Percentiles rank a stretch among this genome's conserved stretches.
phyloP scores from a whole-genome alignment of 495 filamentous ascomycete species.

The Neurospora sublineolata region DNA sequence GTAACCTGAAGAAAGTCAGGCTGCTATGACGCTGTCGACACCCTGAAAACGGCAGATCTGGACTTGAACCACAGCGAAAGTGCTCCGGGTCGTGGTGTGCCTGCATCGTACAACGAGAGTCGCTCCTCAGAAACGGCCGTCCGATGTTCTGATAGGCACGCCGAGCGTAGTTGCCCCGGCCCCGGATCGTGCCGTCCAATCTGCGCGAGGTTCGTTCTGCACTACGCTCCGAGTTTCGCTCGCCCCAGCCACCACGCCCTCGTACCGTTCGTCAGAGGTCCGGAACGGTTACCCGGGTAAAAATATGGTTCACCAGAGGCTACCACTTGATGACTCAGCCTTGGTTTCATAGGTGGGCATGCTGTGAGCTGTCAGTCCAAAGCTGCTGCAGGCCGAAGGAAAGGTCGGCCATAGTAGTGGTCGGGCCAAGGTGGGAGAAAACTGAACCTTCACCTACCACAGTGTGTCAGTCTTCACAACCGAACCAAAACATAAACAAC shows the following conservation, averaged over 20 bases:
- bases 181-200: slow-evolving; percentile 3
- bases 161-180: slow-evolving; percentile 1
- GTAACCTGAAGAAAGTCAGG: slow-evolving; percentile 10
- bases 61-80: slow-evolving; percentile 10
- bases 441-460: not conserved
- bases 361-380: slow-evolving; percentile 1
- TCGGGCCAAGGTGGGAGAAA: not conserved
- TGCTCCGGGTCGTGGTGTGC: slow-evolving; percentile 13
- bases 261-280: slow-evolving; percentile 1
- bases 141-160: slow-evolving; percentile 14
- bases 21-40: slow-evolving; percentile 14
- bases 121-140: slow-evolving; percentile 4
- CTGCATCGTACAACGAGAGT: slow-evolving; percentile 15
- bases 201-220: not conserved
- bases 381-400: not conserved
- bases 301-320: not conserved
- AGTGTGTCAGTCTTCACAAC: not conserved
- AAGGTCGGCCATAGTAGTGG: not conserved
- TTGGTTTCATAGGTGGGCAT: not conserved
- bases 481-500: not conserved
- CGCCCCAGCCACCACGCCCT: slow-evolving; percentile 4
- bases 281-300: not conserved
- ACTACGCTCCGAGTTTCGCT: not conserved
- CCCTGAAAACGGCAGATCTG: slow-evolving; percentile 9
- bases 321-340: slow-evolving; percentile 10